Conservation (phyloP, 495 filamentous ascomycete species). For the Aeminium ludgeri region DNA sequence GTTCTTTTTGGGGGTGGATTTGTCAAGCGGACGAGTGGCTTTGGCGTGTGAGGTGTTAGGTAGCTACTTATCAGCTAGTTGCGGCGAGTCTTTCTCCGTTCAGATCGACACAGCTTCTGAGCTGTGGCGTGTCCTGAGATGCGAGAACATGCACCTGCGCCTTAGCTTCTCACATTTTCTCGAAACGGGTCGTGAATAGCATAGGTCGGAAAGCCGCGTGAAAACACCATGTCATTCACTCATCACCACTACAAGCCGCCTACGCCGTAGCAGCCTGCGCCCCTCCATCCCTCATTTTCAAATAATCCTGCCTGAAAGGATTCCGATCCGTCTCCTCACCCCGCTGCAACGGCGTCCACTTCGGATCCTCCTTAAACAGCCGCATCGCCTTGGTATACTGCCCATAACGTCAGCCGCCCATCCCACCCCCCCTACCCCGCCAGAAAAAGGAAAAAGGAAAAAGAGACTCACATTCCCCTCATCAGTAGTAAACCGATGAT, state of each 20-base stretch:
- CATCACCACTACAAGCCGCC: neutral
- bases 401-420: constrained; percentile 5
- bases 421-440: neutral
- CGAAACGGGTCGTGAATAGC: too few relatives aligned
- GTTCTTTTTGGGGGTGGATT: too few relatives aligned
- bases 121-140: too few relatives aligned
- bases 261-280: neutral
- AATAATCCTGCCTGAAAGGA: constrained; percentile 57
- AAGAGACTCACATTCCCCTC: constrained; percentile 56
- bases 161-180: too few relatives aligned
- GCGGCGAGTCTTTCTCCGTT: too few relatives aligned
- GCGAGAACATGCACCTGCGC: too few relatives aligned
- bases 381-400: constrained; percentile 94
- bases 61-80: too few relatives aligned
- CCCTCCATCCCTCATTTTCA: constrained; percentile 29
- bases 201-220: too few relatives aligned
- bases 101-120: too few relatives aligned
- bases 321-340: constrained; percentile 63
- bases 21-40: too few relatives aligned
- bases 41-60: too few relatives aligned
- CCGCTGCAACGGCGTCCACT: constrained; percentile 91
- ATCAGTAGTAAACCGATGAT: constrained; percentile 93
- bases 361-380: constrained; percentile 95
- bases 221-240: neutral
- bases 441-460: neutral